Conservation (phyloP, 2,329 filamentous ascomycete species). For the Exophiala bonariae region DNA sequence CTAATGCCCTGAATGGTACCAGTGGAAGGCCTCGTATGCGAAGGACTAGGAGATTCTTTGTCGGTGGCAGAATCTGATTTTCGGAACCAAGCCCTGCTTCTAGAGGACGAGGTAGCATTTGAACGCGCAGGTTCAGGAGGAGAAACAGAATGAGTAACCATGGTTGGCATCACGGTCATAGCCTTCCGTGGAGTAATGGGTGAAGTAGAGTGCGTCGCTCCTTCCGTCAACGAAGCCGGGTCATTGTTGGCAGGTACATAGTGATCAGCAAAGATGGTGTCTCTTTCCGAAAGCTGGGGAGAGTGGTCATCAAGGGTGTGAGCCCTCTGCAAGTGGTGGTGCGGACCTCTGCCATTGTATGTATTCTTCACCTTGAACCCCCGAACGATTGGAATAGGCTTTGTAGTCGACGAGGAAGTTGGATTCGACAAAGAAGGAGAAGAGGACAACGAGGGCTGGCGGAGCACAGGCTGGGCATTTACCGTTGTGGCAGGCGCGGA, state of each 20-base stretch:
- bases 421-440: slow-evolving; percentile 22
- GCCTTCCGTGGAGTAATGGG: slow-evolving; percentile 12
- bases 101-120: slow-evolving; percentile 9
- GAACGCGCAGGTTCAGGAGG: slow-evolving; percentile 19
- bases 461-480: slow-evolving; percentile 30
- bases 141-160: slow-evolving; percentile 17
- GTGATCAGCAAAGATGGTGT: slow-evolving; percentile 65
- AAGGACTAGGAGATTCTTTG: slow-evolving; percentile 5
- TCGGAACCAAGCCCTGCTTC: slow-evolving; percentile 17
- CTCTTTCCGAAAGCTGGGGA: slow-evolving; percentile 61
- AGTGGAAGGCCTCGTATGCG: slow-evolving; percentile 10
- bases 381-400: slow-evolving; percentile 37
- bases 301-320: slow-evolving; percentile 29
- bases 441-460: slow-evolving; percentile 37
- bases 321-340: slow-evolving; percentile 18
- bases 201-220: slow-evolving; percentile 9
- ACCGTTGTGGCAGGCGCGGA: slow-evolving; percentile 37
- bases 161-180: slow-evolving; percentile 18
- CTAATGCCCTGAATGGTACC: slow-evolving; percentile 22
- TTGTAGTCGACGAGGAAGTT: slow-evolving; percentile 32
- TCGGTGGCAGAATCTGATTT: slow-evolving; percentile 17
- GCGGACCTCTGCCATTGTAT: slow-evolving; percentile 18
- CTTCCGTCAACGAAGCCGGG: slow-evolving; percentile 14
- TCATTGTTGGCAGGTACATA: slow-evolving; percentile 54
- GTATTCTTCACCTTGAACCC: slow-evolving; percentile 20